These are phyloP conservation scores for Paraleonurus japonicus DNA, from an alignment of 257 asterid species.

Conservation along the genomic window DNA sequence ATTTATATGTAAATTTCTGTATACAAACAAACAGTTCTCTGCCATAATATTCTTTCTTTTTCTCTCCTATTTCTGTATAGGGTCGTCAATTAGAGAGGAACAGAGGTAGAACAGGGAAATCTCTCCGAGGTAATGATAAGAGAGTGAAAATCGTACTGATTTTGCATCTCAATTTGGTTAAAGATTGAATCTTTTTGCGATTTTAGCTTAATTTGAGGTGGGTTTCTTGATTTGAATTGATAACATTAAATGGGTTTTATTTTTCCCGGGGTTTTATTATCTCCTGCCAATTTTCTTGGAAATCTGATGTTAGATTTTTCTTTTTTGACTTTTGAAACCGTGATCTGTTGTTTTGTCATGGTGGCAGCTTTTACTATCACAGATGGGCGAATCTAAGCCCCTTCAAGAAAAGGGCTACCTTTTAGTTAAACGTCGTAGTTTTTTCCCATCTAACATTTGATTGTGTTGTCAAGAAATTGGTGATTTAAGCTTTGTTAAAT, in stretches of 20 bases:
- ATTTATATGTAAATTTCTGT: constrained; percentile 2
- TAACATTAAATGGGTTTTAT: background rate
- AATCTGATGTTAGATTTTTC: constrained; percentile 17
- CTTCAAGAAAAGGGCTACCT: constrained; percentile 20
- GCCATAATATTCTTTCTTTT: constrained; percentile 29
- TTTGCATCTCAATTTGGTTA: constrained; percentile 8
- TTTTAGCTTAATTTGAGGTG: constrained; percentile 2
- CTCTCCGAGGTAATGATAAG: constrained; percentile 20
- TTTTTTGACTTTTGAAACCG: constrained; percentile 9
- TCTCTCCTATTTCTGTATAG: constrained; percentile 23
- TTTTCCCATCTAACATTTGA: background rate
- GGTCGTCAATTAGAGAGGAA: constrained; percentile 19
- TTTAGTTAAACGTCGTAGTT: constrained; percentile 30
- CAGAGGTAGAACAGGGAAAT: constrained; percentile 12
- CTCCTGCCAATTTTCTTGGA: constrained; percentile 9
- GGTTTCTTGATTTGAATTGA: background rate
- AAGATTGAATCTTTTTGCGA: constrained; percentile 11
- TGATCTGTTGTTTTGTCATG: constrained; percentile 20
- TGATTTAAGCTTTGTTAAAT: no score
- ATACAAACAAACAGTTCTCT: constrained; percentile 12
- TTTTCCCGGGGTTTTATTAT: constrained; percentile 22
- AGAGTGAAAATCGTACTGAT: background rate
- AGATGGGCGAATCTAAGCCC: constrained; percentile 25
- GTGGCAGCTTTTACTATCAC: constrained; percentile 20
- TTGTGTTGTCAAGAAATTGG: background rate